These are phyloP conservation scores for Tricharina praecox DNA, from an alignment of 495 filamentous ascomycete genomes.

Conservation along the genomic window DNA sequence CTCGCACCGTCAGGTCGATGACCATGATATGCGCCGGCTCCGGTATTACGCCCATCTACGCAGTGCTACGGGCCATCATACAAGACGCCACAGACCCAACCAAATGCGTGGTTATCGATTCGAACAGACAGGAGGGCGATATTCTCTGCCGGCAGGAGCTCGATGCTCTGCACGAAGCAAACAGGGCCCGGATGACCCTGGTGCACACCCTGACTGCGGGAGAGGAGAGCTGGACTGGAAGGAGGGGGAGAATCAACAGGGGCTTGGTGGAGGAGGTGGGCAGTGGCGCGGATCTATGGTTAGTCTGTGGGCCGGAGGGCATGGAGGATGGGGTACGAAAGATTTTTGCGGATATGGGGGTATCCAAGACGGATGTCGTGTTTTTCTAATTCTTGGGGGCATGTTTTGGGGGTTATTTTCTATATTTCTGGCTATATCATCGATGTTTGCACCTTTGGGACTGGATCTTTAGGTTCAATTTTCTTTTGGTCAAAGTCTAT, in stretches of 20 bases:
- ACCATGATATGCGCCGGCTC: constrained; percentile 82
- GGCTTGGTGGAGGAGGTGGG: constrained; percentile 39
- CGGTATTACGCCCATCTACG: constrained; percentile 84
- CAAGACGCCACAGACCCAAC: constrained; percentile 30
- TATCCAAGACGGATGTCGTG: constrained; percentile 61
- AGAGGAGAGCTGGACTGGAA: constrained; percentile 47
- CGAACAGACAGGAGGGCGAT: constrained; percentile 65
- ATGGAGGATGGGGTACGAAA: constrained; percentile 54
- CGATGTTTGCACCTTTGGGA: no score
- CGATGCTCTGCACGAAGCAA: constrained; percentile 39
- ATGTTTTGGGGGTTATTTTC: no score
- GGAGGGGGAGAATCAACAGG: constrained; percentile 49
- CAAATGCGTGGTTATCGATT: constrained; percentile 51
- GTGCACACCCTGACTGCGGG: constrained; percentile 58
- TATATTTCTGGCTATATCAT: no score
- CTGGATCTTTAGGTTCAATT: no score
- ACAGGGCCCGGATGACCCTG: constrained; percentile 42
- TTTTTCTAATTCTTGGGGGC: constrained; percentile 45
- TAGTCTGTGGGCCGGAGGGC: constrained; percentile 69
- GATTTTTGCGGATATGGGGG: constrained; percentile 51
- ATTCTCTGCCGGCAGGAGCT: constrained; percentile 69
- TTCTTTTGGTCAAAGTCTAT: no score
- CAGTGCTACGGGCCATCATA: constrained; percentile 67
- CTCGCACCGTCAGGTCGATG: constrained; percentile 47
- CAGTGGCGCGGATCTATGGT: constrained; percentile 43